These are phyloP conservation scores for Penicillium expansum DNA, from an alignment of 2,329 filamentous ascomycete species.

Conservation along the genomic window DNA sequence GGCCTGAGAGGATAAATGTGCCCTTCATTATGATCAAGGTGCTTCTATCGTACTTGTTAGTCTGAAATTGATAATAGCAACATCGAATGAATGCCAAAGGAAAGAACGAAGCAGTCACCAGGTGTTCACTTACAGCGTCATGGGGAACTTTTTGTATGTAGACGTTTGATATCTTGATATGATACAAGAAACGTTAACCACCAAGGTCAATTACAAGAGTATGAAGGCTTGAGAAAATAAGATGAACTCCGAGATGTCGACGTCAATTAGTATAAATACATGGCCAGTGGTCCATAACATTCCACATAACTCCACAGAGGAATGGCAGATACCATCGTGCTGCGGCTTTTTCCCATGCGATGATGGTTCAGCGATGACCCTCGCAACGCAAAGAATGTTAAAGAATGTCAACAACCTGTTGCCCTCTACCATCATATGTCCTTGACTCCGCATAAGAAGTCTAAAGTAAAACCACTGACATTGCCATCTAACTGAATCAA, in stretches of 20 bases:
- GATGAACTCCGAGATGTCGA: not conserved
- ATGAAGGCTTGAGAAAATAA: not conserved
- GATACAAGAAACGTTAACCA: constrained; percentile 13
- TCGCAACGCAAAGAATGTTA: constrained; percentile 27
- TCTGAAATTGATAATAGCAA: not conserved
- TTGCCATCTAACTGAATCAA: too few species aligned
- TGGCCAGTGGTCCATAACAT: constrained; percentile 9
- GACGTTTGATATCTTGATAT: constrained; percentile 1
- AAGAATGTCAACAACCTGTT: constrained; percentile 19
- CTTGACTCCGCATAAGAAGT: not conserved
- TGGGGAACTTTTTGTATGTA: not conserved
- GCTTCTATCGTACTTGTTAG: constrained; percentile 3
- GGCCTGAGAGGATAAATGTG: constrained; percentile 26
- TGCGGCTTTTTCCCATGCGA: constrained; percentile 3
- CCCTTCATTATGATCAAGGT: constrained; percentile 33
- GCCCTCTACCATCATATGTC: not conserved
- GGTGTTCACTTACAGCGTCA: not conserved
- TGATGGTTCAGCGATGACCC: not conserved
- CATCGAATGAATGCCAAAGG: not conserved
- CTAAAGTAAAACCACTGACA: accelerated
- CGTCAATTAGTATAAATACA: constrained; percentile 16
- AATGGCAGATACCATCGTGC: constrained; percentile 22
- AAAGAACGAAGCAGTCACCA: not conserved
- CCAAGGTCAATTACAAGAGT: constrained; percentile 8
- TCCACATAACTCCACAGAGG: constrained; percentile 15